Evolutionary conservation across 192 early-diverging fungal genomes (phyloP).

Genomic region (Gigaspora rosea): DNA sequence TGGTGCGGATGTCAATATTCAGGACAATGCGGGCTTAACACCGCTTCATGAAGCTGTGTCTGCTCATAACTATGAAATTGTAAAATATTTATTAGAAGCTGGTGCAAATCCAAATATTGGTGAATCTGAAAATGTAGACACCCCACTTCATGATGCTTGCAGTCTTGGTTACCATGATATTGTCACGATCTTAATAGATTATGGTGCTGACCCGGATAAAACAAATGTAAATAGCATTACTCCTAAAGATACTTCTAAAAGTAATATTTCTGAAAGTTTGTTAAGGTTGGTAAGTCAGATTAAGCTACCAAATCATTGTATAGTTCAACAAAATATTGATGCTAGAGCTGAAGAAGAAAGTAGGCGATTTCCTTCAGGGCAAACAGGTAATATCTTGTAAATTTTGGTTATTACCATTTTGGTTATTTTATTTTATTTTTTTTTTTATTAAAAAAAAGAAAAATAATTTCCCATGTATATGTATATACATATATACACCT

Average conservation of each 20-base stretch:
- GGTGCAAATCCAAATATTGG: slow-evolving; percentile 62
- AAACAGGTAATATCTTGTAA: background rate
- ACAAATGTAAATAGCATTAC: slow-evolving; percentile 56
- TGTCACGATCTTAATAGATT: slow-evolving; percentile 47
- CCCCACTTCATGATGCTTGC: slow-evolving; percentile 68
- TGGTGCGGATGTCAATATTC: slow-evolving; percentile 67
- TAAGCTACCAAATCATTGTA: background rate
- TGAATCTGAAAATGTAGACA: slow-evolving; percentile 56
- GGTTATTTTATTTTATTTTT: background rate
- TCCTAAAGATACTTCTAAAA: slow-evolving; percentile 51
- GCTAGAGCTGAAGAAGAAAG: background rate
- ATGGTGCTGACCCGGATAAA: slow-evolving; percentile 49
- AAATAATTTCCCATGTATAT: too few species aligned
- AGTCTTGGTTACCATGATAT: slow-evolving; percentile 54
- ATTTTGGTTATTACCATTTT: background rate
- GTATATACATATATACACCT: background rate
- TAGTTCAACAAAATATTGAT: slow-evolving; percentile 1
- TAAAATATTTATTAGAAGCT: slow-evolving; percentile 49
- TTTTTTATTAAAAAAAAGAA: background rate
- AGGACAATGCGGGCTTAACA: slow-evolving; percentile 68
- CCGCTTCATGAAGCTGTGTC: slow-evolving; percentile 59
- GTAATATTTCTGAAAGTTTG: background rate
- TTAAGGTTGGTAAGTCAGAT: background rate
- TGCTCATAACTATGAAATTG: slow-evolving; percentile 48
- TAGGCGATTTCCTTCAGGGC: background rate